Conservation (phyloP, 768 basidiomycete genomes). For the Termitomyces eurrhizus region DNA sequence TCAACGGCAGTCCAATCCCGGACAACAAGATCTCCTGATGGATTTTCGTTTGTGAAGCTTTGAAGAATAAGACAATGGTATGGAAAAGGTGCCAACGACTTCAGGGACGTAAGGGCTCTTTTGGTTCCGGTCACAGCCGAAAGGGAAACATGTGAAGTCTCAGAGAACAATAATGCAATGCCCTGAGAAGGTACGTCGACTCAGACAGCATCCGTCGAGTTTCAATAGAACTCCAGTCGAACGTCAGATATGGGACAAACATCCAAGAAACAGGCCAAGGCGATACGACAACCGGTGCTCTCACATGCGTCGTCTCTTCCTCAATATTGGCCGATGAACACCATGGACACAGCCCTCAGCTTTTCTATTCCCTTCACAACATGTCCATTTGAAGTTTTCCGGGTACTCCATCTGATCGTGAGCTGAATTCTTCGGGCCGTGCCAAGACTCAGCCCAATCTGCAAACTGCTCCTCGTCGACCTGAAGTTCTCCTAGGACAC, state of each 20-base stretch:
- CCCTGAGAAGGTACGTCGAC: not conserved
- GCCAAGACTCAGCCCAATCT: conserved; percentile 46
- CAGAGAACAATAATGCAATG: conserved; percentile 15
- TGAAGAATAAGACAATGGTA: conserved; percentile 12
- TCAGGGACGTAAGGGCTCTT: not conserved
- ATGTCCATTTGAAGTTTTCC: conserved; percentile 48
- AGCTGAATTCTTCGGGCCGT: conserved; percentile 42
- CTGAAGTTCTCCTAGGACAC: conserved; percentile 34
- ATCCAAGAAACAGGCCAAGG: not conserved
- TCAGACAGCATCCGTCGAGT: not conserved
- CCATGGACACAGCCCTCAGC: conserved; percentile 36
- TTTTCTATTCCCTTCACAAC: conserved; percentile 38
- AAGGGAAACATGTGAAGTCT: conserved; percentile 6
- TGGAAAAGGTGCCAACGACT: not conserved
- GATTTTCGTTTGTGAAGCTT: conserved; percentile 2
- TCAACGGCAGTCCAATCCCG: not conserved
- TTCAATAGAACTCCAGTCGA: not conserved
- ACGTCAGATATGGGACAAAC: conserved; percentile 2
- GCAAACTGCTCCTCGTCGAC: conserved; percentile 34
- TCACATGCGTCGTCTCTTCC: conserved; percentile 32
- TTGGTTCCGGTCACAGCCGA: conserved; percentile 4
- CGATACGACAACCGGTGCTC: not conserved
- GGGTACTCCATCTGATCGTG: conserved; percentile 37
- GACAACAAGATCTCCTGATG: conserved; percentile 6
- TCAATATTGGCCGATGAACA: conserved; percentile 29